Evolutionary conservation across 2,329 filamentous ascomycete species (phyloP), one percentile per base, ranked within the genome.

Genomic region (Beauveria caledonica): DNA sequence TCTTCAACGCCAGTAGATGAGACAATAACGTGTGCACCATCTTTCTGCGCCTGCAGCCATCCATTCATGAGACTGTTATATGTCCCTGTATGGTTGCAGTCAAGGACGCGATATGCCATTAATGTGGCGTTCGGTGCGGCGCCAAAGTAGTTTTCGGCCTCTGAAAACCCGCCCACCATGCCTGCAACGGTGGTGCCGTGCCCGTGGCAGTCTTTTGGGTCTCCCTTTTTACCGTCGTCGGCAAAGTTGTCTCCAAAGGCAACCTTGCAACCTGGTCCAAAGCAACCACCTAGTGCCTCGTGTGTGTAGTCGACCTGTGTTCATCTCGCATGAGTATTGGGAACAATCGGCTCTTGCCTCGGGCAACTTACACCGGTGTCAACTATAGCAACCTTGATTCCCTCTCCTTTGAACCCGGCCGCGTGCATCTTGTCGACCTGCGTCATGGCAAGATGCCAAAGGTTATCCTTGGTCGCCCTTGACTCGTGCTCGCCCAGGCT

Each of bases 111-210:
- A 23, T 48, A 48, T 21, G 45, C 45, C 19, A 48, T 15, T 5
- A 48, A 2, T 1, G 45, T 48, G 45, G 45, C 45, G 21, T 48
- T 25, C 10, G 45, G 45, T 5, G 45, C 45, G 21, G 23, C 45
- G 45, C 45, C 45, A 21, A 48, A 1, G 21, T 48, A 48, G 21
- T 23, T 13, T 10, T 21, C 10, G 5, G 45, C 76, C 52, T 33
- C 29, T 10, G 71, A 68, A 67, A 84, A 80, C 1, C 83, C 84
- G 3, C 82, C 85, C 45, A 87, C 78, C 62, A 84, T 86, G 33
- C 85, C 85, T 2, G 83, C 77, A 27, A 85, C 80, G 68, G 85
- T 83, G 0, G 81, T 84, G 27, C 85, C 84, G 68, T 87, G 84
- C 2, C 84, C 84, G 2, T 68, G 70, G 65, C 82, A 84, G 63